Conservation (phyloP, 2,329 filamentous ascomycete species). For the Pleoardoris graminearum region DNA sequence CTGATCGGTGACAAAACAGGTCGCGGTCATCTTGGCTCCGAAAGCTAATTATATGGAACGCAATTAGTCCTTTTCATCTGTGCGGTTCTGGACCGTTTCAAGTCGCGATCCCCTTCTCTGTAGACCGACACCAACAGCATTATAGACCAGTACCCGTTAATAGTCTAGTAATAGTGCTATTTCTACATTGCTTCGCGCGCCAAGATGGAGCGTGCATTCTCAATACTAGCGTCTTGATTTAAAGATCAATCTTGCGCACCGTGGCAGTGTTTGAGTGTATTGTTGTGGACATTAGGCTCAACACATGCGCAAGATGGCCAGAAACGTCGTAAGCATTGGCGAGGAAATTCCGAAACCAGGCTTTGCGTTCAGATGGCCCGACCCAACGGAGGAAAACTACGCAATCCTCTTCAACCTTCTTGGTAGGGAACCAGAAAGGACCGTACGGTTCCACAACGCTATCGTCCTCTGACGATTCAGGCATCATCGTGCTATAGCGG, state of each 20-base stretch:
- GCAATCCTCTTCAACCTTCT: background rate
- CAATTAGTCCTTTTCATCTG: no score
- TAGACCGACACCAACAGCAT: no score
- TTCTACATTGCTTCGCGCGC: no score
- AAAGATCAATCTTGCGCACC: background rate
- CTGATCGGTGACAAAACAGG: no score
- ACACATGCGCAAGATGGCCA: background rate
- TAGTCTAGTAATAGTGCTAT: no score
- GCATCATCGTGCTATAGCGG: background rate
- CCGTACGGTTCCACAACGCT: background rate
- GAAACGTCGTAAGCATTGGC: background rate
- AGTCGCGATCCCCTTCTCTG: no score
- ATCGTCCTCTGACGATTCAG: background rate
- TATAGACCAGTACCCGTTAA: no score
- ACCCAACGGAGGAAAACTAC: background rate
- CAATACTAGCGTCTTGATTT: background rate
- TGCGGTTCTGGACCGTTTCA: no score
- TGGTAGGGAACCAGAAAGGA: background rate
- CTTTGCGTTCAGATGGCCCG: background rate
- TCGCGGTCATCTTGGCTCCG: no score
- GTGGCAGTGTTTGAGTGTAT: background rate
- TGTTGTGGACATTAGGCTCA: background rate
- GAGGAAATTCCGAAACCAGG: constrained; percentile 1
- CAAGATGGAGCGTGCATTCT: no score
- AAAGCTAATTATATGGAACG: no score